Base-by-base conservation (phyloP, 2,329 filamentous ascomycete species). In the Penicillium sclerotigenum region DNA sequence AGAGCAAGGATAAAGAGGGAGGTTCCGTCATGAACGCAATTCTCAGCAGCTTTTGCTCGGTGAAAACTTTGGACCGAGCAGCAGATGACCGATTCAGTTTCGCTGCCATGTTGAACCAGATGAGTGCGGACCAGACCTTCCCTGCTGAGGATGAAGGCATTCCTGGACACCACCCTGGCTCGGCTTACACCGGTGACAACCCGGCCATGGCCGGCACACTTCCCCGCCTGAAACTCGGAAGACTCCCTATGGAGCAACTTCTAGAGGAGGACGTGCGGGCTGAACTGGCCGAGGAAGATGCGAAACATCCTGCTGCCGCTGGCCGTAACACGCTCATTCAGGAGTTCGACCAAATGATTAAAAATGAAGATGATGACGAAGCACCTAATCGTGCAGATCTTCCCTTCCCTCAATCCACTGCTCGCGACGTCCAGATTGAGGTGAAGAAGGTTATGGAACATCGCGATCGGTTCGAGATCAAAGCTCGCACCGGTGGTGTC, bases 361-460 rank as follows among this genome's bases (percentile, higher is more conserved):
- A 99, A 77, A 85, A 88, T 26, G 94, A 97, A 73, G 92, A 96
- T 33, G 88, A 88, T 49, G 87, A 88, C 26, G 94, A 97, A 69
- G 90, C 82, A 0, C 92, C 92, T 2, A 87, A 80, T 46, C 84
- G 92, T 41, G 81, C 87, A 16, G 88, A 92, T 24, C 83, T 97
- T 22, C 93, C 94, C 2, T 84, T 95, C 22, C 94, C 94, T 1
- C 89, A 91, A 5, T 95, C 93, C 0, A 84, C 91, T 18, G 91
- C 91, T 3, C 84, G 92, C 59, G 94, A 99, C 66, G 91, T 99
- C 8, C 85, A 90, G 28, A 90, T 97, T 78, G 94, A 97, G 73
- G 91, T 97, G 66, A 90, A 94, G 68, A 94, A 93, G 71, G 86
- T 97, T 10, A 90, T 91, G 62, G 94, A 99, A 73, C 90, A 96